Conservation (phyloP, 2,329 filamentous ascomycete species). For the Cryphonectria japonica region DNA sequence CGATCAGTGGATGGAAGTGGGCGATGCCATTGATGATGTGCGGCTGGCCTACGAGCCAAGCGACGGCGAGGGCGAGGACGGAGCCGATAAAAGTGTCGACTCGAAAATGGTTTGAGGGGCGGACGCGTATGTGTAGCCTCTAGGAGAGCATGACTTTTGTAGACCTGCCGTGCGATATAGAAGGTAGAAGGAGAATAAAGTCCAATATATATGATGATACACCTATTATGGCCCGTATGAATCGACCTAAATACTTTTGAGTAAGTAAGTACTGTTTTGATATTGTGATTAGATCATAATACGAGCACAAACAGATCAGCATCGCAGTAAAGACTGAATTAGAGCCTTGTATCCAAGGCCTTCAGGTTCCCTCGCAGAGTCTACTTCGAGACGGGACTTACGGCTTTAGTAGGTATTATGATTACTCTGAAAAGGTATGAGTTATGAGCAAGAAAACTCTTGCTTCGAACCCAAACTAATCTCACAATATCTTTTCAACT, state of each 20-base stretch:
- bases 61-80: constrained; percentile 15
- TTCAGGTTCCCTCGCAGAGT: neutral
- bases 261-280: no score
- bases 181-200: neutral
- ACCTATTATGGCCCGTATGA: neutral
- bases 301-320: no score
- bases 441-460: no score
- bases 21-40: constrained; percentile 62
- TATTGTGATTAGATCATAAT: no score
- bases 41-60: constrained; percentile 49
- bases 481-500: no score
- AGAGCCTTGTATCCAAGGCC: no score
- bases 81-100: constrained; percentile 15
- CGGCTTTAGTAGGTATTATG: no score
- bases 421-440: no score
- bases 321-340: no score
- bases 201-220: neutral
- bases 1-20: constrained; percentile 77
- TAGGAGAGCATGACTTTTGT: neutral
- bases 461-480: neutral
- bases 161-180: no score
- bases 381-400: no score
- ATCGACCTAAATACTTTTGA: no score
- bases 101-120: constrained; percentile 24
- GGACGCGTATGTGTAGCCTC: neutral